Evolutionary conservation across 805 yeast species (phyloP).

Genomic region (Saccharomycopsis sp.): DNA sequence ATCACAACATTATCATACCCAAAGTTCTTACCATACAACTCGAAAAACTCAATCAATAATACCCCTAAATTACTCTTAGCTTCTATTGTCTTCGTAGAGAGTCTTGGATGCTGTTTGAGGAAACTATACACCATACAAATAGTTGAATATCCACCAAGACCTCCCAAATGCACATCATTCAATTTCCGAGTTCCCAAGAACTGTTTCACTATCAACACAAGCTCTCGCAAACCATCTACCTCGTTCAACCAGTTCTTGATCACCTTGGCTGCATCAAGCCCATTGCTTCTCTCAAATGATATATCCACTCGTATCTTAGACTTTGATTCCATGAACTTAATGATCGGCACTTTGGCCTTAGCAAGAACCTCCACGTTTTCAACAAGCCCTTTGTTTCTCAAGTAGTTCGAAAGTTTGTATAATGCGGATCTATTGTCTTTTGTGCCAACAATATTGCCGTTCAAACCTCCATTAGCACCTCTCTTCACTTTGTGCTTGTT

Average conservation of each 20-base stretch:
- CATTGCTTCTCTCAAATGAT: slow-evolving; percentile 81
- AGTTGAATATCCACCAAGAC: slow-evolving; percentile 91
- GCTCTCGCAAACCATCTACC: slow-evolving; percentile 75
- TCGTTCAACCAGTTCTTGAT: slow-evolving; percentile 68
- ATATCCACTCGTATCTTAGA: slow-evolving; percentile 77
- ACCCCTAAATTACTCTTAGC: slow-evolving; percentile 78
- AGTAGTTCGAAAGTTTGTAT: slow-evolving; percentile 64
- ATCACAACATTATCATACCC: slow-evolving; percentile 76
- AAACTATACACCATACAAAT: slow-evolving; percentile 81
- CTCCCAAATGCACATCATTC: slow-evolving; percentile 88
- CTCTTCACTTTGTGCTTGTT: not conserved
- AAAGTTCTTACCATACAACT: slow-evolving; percentile 83
- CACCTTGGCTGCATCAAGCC: slow-evolving; percentile 72
- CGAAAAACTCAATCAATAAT: slow-evolving; percentile 83
- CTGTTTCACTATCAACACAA: slow-evolving; percentile 78
- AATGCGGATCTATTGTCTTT: slow-evolving; percentile 57
- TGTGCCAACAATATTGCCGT: slow-evolving; percentile 2
- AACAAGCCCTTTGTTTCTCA: slow-evolving; percentile 58
- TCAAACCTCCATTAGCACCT: not conserved
- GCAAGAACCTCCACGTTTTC: slow-evolving; percentile 77
- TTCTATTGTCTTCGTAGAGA: slow-evolving; percentile 58
- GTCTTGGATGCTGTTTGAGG: slow-evolving; percentile 69
- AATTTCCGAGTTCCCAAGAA: slow-evolving; percentile 71
- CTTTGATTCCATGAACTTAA: slow-evolving; percentile 74
- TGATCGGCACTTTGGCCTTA: slow-evolving; percentile 88